Conservation (phyloP, 2,329 filamentous ascomycete species). For the Aspergillus niger region DNA sequence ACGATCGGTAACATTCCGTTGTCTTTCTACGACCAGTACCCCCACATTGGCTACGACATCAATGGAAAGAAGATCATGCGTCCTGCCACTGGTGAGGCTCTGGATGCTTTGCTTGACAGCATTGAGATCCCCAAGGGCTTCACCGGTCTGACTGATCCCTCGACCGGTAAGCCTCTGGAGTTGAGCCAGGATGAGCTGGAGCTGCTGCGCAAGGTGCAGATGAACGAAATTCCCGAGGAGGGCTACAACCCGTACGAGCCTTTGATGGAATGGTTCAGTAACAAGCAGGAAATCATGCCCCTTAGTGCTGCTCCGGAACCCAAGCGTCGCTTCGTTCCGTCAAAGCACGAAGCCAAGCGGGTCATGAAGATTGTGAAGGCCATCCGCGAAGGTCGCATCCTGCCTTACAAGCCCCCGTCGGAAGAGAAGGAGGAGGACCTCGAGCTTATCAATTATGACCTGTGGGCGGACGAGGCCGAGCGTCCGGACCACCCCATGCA, state of each 20-base stretch:
- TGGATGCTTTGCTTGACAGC: slow-evolving; percentile 91
- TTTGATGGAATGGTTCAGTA: slow-evolving; percentile 91
- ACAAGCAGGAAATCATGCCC: slow-evolving; percentile 89
- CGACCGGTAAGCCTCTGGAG: slow-evolving; percentile 89
- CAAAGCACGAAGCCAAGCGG: slow-evolving; percentile 93
- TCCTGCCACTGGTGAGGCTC: slow-evolving; percentile 86
- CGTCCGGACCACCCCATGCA: slow-evolving; percentile 88
- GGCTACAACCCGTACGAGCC: slow-evolving; percentile 94
- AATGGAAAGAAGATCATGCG: slow-evolving; percentile 98
- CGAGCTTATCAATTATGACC: slow-evolving; percentile 75
- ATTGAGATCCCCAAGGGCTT: slow-evolving; percentile 97
- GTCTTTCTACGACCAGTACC: slow-evolving; percentile 95
- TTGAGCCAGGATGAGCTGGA: slow-evolving; percentile 86
- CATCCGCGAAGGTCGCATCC: slow-evolving; percentile 88
- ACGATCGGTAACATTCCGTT: slow-evolving; percentile 95
- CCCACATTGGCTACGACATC: slow-evolving; percentile 98
- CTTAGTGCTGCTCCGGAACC: slow-evolving; percentile 92
- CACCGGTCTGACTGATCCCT: slow-evolving; percentile 92
- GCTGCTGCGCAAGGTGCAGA: slow-evolving; percentile 81
- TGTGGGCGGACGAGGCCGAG: slow-evolving; percentile 91
- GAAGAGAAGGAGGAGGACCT: slow-evolving; percentile 73
- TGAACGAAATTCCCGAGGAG: slow-evolving; percentile 83
- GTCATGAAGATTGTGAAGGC: slow-evolving; percentile 97
- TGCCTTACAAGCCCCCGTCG: slow-evolving; percentile 79
- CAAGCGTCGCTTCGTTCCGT: slow-evolving; percentile 92